Conservation (phyloP, 768 basidiomycete species). For the Russula dissimulans region DNA sequence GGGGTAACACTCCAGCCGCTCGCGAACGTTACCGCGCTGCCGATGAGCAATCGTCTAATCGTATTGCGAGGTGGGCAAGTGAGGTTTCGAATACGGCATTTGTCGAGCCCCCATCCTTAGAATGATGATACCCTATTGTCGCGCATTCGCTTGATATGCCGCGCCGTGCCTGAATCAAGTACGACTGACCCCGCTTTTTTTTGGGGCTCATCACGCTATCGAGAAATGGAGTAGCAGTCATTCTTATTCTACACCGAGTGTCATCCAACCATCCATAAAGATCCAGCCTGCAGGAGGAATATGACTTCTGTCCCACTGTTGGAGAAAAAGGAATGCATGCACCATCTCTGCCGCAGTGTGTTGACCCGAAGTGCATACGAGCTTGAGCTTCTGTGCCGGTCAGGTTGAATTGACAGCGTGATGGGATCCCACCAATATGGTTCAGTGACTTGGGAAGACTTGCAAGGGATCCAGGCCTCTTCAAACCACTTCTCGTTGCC, state of each 20-base stretch:
- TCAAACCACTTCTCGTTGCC: slow-evolving; percentile 27
- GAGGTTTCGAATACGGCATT: too few species aligned
- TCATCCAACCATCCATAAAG: slow-evolving; percentile 20
- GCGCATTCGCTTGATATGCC: too few species aligned
- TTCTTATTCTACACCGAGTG: slow-evolving; percentile 20
- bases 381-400: slow-evolving; percentile 19
- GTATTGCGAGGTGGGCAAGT: too few species aligned
- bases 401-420: slow-evolving; percentile 14
- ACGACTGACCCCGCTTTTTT: too few species aligned
- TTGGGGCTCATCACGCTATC: too few species aligned
- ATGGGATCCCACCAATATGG: slow-evolving; percentile 36
- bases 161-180: too few species aligned
- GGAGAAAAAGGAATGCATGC: background rate
- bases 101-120: too few species aligned
- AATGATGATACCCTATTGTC: too few species aligned
- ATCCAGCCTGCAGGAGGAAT: slow-evolving; percentile 26
- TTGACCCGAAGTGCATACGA: slow-evolving; percentile 35
- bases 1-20: too few species aligned
- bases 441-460: slow-evolving; percentile 26
- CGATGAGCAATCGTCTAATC: too few species aligned
- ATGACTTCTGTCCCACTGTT: background rate
- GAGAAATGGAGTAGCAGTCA: too few species aligned
- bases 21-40: too few species aligned
- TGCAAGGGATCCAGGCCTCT: slow-evolving; percentile 24
- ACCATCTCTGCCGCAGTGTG: slow-evolving; percentile 30